These are phyloP conservation scores for Pichia kluyveri DNA, from an alignment of 805 yeast species.

Conservation along the genomic window DNA sequence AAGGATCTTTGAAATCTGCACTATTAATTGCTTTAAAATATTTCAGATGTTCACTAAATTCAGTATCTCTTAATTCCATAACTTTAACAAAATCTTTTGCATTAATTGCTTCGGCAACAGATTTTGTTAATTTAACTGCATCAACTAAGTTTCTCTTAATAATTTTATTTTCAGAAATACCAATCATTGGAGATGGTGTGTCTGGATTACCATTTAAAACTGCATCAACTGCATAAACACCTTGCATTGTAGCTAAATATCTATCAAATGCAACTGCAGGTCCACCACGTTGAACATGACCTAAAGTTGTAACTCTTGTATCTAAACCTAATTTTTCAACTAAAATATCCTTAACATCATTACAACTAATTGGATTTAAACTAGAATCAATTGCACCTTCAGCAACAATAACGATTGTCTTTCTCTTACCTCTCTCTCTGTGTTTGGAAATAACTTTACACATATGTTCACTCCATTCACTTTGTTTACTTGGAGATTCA, in stretches of 20 bases:
- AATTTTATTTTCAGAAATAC: slow-evolving; percentile 61
- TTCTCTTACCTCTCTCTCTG: slow-evolving; percentile 63
- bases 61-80: slow-evolving; percentile 61
- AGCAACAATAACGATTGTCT: slow-evolving; percentile 72
- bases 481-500: slow-evolving; percentile 59
- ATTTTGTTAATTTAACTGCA: slow-evolving; percentile 62
- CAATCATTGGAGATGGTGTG: slow-evolving; percentile 75
- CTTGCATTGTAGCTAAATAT: slow-evolving; percentile 66
- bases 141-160: slow-evolving; percentile 61
- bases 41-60: slow-evolving; percentile 53
- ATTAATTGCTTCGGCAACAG: slow-evolving; percentile 63
- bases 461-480: slow-evolving; percentile 62
- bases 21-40: slow-evolving; percentile 60
- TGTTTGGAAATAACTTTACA: slow-evolving; percentile 55
- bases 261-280: slow-evolving; percentile 71
- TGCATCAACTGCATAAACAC: slow-evolving; percentile 75
- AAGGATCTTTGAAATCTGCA: slow-evolving; percentile 59
- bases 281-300: slow-evolving; percentile 82
- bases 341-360: slow-evolving; percentile 56
- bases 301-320: slow-evolving; percentile 68
- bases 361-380: slow-evolving; percentile 55
- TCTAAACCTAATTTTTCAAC: slow-evolving; percentile 58
- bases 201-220: slow-evolving; percentile 59
- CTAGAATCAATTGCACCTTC: slow-evolving; percentile 76
- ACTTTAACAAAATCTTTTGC: slow-evolving; percentile 61